Conservation (phyloP, 768 basidiomycete genomes). For the Harrya chromipes region DNA sequence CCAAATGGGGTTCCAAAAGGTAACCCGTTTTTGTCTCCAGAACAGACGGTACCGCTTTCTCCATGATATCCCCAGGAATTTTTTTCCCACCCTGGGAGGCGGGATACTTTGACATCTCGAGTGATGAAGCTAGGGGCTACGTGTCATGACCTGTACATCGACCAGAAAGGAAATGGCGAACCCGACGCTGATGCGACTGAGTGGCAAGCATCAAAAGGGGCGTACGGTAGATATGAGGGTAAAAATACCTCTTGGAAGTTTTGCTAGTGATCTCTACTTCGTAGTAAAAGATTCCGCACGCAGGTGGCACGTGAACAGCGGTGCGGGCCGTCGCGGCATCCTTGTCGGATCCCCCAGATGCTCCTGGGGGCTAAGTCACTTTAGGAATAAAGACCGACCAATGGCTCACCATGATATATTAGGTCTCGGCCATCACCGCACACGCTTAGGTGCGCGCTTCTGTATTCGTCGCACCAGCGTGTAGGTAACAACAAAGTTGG, state of each 20-base stretch:
- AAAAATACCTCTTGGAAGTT: conserved; percentile 69
- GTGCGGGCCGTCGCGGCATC: conserved; percentile 87
- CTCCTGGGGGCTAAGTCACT: conserved; percentile 35
- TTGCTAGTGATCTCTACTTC: conserved; percentile 84
- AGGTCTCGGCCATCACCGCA: conserved; percentile 73
- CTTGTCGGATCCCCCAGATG: conserved; percentile 59
- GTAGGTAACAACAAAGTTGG: conserved; percentile 63
- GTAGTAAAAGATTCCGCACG: conserved; percentile 92
- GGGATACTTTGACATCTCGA: conserved; percentile 59
- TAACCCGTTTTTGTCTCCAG: conserved; percentile 67
- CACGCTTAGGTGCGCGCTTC: conserved; percentile 56
- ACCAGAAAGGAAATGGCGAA: conserved; percentile 32
- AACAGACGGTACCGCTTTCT: conserved; percentile 81
- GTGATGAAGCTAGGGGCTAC: conserved; percentile 56
- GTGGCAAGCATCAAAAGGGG: conserved; percentile 16
- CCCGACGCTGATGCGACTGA: conserved; percentile 81
- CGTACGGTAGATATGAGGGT: neutral
- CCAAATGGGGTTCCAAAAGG: conserved; percentile 79
- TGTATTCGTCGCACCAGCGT: conserved; percentile 73
- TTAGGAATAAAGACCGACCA: neutral
- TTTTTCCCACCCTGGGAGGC: conserved; percentile 83
- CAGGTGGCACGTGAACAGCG: conserved; percentile 70
- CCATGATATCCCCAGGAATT: conserved; percentile 92
- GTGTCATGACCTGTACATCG: conserved; percentile 10
- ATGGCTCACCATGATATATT: conserved; percentile 57